Evolutionary conservation across 306 rosid genomes (phyloP), one percentile per base, ranked within the genome.

Genomic region (Nissolia schottii): DNA sequence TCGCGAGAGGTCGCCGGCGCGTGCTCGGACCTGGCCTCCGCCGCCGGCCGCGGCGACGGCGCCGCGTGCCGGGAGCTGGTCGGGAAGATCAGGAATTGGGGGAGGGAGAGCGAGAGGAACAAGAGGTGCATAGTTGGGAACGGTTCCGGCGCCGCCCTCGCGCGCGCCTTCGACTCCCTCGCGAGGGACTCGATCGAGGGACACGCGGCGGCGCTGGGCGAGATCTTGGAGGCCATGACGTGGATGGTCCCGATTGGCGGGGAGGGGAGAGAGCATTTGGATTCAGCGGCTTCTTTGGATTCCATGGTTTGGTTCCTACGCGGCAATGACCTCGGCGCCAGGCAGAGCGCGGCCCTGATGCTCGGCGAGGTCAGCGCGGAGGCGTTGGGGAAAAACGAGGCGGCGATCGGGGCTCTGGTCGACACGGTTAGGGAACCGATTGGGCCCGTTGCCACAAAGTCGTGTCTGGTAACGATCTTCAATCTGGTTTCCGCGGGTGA

Each of bases 61-160:
- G 79, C 60, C 32, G 85, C 25, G 53, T 88, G 97, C 15, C 40
- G n/a, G 2, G 90, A 87, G 10, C 46, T 85, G 79, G 85, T 86
- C 31, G 77, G 62, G 5, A 88, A 82, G 83, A 79, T 93, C 7
- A 87, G 71, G 78, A 65, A 22, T 38, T 90, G 88, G 96, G 86
- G 88, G 11, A 87, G 64, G 61, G 96, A 93, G 64, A 88, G 92
- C 69, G 93, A 93, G 74, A 73, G 93, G 34, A 90, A 87, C 85
- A 83, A 67, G 73, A 80, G 69, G 48, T 81, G 87, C 43, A 11
- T 93, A 5, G 22, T 49, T 18, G 71, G 72, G 4, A 82, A 61
- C 53, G 84, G 83, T n/a, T 50, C 40, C 1, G 87, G 82, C 11
- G 7, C 5, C 49, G 70, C 76, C n/a, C 15, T 93, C 3, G 75